Percentiles rank a stretch among this genome's conserved stretches.
Evolutionary conservation across 768 basidiomycete species (phyloP).

Genomic region (Mycena filopes): DNA sequence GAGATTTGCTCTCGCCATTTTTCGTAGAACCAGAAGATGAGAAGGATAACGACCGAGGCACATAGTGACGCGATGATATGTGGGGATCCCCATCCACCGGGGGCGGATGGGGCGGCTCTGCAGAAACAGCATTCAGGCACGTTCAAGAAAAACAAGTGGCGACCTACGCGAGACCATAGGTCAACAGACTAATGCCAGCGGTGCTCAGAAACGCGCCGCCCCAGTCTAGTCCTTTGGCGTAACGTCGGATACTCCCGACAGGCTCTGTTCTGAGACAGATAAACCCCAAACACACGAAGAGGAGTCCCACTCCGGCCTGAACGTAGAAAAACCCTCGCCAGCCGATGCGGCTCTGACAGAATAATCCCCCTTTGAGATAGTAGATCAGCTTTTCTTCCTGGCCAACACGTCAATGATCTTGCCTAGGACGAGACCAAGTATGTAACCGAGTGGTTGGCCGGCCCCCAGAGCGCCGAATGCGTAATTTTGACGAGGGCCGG

Average conservation of each 20-base stretch:
- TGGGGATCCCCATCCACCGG: constrained; percentile 43
- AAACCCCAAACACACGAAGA: constrained; percentile 12
- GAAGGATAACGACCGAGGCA: background rate
- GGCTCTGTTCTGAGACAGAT: background rate
- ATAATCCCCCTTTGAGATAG: background rate
- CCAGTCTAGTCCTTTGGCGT: constrained; percentile 44
- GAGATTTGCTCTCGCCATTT: constrained; percentile 4
- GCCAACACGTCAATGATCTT: background rate
- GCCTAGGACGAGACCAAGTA: constrained; percentile 42
- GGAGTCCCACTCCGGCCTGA: background rate
- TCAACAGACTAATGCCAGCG: constrained; percentile 40
- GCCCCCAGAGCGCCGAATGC: constrained; percentile 42
- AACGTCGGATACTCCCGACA: constrained; percentile 25
- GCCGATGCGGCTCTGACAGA: background rate
- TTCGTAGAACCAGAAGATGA: constrained; percentile 13
- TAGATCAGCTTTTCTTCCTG: background rate
- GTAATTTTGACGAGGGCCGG: constrained; percentile 36
- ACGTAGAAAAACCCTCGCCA: constrained; percentile 18
- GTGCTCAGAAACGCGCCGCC: constrained; percentile 42
- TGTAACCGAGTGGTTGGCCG: constrained; percentile 42
- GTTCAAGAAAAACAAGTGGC: background rate
- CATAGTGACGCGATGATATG: constrained; percentile 34
- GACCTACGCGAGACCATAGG: constrained; percentile 41
- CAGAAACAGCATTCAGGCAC: background rate
- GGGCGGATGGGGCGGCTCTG: constrained; percentile 40